These are phyloP conservation scores for Penicillium flavigenum DNA, from an alignment of 495 filamentous ascomycete species.

Conservation along the genomic window DNA sequence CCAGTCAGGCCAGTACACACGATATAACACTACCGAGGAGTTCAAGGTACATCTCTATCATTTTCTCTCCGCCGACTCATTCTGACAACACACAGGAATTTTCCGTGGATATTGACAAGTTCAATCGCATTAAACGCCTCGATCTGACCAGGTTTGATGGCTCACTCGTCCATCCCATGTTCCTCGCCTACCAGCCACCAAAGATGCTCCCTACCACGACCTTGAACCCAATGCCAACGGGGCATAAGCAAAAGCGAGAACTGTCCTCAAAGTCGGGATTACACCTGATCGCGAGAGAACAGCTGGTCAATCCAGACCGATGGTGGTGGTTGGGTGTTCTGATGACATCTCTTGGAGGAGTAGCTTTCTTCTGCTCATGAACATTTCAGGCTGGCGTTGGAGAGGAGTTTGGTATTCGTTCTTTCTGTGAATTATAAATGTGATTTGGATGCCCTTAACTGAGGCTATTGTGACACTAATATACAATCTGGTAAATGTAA, in stretches of 20 bases:
- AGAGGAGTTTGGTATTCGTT: slow-evolving; percentile 2
- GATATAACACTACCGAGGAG: slow-evolving; percentile 67
- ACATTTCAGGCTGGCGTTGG: not conserved
- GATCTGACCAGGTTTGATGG: slow-evolving; percentile 67
- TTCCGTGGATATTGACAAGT: slow-evolving; percentile 59
- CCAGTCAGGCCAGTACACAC: slow-evolving; percentile 55
- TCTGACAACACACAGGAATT: slow-evolving; percentile 53
- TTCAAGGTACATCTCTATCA: slow-evolving; percentile 52
- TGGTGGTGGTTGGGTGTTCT: slow-evolving; percentile 72
- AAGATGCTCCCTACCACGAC: slow-evolving; percentile 74
- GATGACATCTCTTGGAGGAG: slow-evolving; percentile 60
- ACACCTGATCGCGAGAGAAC: slow-evolving; percentile 39
- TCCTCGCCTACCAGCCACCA: slow-evolving; percentile 64
- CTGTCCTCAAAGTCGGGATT: slow-evolving; percentile 13
- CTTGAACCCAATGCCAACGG: slow-evolving; percentile 54
- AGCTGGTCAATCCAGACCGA: slow-evolving; percentile 54
- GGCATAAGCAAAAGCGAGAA: slow-evolving; percentile 23
- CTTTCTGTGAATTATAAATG: slow-evolving; percentile 9
- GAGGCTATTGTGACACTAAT: slow-evolving; percentile 25
- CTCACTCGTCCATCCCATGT: slow-evolving; percentile 70
- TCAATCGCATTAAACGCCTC: slow-evolving; percentile 62
- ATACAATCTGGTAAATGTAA: slow-evolving; percentile 17
- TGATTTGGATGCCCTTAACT: slow-evolving; percentile 9
- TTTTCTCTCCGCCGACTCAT: not conserved
- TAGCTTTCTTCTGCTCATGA: slow-evolving; percentile 39